A percentile compares a stretch with the other conserved stretches of the same genome.
Conservation (phyloP, 345 rosid genomes). For the Melastoma malabathricum region DNA sequence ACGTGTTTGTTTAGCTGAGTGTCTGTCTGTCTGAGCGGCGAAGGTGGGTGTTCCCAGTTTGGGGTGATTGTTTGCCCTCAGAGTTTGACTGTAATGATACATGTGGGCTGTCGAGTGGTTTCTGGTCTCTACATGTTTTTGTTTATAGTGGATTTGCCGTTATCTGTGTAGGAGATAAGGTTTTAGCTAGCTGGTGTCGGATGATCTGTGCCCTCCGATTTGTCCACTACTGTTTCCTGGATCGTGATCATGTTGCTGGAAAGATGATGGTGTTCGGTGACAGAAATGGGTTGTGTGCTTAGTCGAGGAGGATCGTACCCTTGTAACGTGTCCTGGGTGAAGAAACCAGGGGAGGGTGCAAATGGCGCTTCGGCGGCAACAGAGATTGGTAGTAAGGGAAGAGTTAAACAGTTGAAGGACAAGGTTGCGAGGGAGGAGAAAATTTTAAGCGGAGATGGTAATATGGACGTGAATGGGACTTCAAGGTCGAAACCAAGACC, state of each 20-base stretch:
- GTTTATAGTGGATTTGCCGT: too few species aligned
- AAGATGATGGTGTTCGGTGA: slow-evolving; percentile 49
- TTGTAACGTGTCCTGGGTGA: slow-evolving; percentile 14
- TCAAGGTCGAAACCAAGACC: slow-evolving; percentile 48
- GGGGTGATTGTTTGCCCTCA: too few species aligned
- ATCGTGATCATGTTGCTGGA: slow-evolving; percentile 5
- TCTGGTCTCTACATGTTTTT: too few species aligned
- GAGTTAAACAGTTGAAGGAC: slow-evolving; percentile 35
- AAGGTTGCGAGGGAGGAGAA: slow-evolving; percentile 33
- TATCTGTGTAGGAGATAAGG: too few species aligned
- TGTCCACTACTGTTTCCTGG: too few species aligned
- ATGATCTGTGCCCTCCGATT: too few species aligned
- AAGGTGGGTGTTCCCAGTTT: too few species aligned
- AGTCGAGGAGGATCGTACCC: slow-evolving; percentile 56
- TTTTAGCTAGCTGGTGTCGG: too few species aligned
- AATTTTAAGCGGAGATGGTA: slow-evolving; percentile 25
- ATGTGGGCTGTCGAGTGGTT: too few species aligned
- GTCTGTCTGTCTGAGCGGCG: too few species aligned
- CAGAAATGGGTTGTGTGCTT: slow-evolving; percentile 82
- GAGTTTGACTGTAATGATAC: too few species aligned
- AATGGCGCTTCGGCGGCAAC: slow-evolving; percentile 32
- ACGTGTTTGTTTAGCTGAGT: too few species aligned
- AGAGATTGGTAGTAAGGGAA: slow-evolving; percentile 11
- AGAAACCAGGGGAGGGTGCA: slow-evolving; percentile 29
- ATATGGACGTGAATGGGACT: slow-evolving; percentile 49